Base-by-base conservation (phyloP, 1,284 basidiomycete genomes). In the Peniophora sp. region DNA sequence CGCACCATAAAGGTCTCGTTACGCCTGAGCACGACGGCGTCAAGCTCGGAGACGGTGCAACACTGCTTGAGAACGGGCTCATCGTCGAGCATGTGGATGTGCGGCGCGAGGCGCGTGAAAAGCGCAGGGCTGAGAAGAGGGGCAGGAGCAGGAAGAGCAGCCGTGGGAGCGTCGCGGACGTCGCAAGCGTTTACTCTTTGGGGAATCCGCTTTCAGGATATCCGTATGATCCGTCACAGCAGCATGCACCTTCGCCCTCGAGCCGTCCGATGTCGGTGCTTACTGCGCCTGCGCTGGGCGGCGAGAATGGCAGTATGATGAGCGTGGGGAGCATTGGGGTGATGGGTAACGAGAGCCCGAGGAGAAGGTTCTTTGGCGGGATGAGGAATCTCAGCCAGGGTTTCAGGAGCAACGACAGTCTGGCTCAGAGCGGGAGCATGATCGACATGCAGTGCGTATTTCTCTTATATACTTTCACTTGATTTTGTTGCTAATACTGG, bases 391-490 rank as follows among this genome's bases (percentile, higher is more conserved):
- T 86, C 53, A 87, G 84, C 53, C 73, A 83, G 49, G 82, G 82
- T 5, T 89, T 83, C 79, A 72, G 78, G 56, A 90, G 87, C 63
- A 81, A 83, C 58, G 86, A 89, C 52, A 90, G 88, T 61, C 68
- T 91, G 45, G 84, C 86, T 1, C 74, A 78, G 16, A n/a, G 19
- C 38, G 84, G 84, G 51, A 89, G 92, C 62, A 92, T 94, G 89
- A 74, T 93, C 63, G 89, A 94, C 64, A 93, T 94, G 92, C 92
- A 94, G 91, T 93, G 69, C 62, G 90, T 85, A 47, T 32, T 34
- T 38, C 45, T 50, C 54, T 53, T 45, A 20, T n/a, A 5, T 41
- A 16, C 32, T 39, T 45, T 43, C 50, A 17, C 32, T 55, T 36
- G 53, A 45, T 32, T 35, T 48, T 50, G n/a, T 41, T 8, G 8